phyloP scores from a whole-genome alignment of 352 stramenopile species.

The Globisporangium echinulatum region DNA sequence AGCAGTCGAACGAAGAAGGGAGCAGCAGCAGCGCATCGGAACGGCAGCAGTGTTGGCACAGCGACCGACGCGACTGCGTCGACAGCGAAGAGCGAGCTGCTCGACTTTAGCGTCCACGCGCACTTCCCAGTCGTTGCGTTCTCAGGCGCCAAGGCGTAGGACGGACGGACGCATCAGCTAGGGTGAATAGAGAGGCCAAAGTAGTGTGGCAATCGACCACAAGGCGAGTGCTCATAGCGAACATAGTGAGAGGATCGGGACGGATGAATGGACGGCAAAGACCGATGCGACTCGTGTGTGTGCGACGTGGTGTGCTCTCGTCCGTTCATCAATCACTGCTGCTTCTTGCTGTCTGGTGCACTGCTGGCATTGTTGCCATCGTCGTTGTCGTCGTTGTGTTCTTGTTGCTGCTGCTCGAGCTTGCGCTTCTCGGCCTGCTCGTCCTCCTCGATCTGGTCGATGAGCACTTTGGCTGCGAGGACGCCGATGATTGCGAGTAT shows the following conservation, averaged over 20 bases:
- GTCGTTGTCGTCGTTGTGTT: background rate
- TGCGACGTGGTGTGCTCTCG: background rate
- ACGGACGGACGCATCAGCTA: background rate
- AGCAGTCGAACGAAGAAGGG: slow-evolving; percentile 21
- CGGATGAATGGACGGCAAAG: background rate
- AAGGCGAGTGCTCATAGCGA: background rate
- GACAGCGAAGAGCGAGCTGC: slow-evolving; percentile 19
- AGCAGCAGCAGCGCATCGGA: slow-evolving; percentile 13
- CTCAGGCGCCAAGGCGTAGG: slow-evolving; percentile 12
- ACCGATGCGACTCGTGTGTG: background rate
- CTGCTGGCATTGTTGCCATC: background rate
- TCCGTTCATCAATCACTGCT: slow-evolving; percentile 6
- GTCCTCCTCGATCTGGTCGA: slow-evolving; percentile 50
- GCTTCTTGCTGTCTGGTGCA: slow-evolving; percentile 14
- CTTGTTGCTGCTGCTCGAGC: slow-evolving; percentile 13
- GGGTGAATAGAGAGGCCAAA: background rate
- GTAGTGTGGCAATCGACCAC: background rate
- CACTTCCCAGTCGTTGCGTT: slow-evolving; percentile 66
- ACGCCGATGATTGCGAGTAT: slow-evolving; percentile 44
- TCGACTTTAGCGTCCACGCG: slow-evolving; percentile 64
- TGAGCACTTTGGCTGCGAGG: slow-evolving; percentile 47
- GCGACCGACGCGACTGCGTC: background rate
- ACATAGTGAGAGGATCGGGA: background rate
- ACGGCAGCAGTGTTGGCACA: background rate
- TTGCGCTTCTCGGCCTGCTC: slow-evolving; percentile 24